Base-by-base conservation (phyloP, 257 asterid genomes). In the Hygrophila difformis region DNA sequence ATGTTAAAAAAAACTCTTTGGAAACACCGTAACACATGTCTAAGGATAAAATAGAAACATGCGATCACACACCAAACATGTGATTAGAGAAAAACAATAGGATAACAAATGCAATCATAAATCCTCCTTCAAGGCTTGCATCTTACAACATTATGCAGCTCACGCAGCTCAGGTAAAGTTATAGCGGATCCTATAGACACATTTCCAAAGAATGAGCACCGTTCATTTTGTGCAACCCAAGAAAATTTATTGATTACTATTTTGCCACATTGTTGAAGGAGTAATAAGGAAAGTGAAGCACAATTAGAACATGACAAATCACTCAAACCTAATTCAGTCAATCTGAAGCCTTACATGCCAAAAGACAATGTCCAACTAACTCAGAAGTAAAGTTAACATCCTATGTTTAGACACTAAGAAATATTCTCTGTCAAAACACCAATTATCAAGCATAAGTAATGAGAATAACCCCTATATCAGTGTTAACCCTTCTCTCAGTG, bases 171-270 rank as follows among this genome's bases (percentile, higher is more conserved):
- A 28, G 69, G 37, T 77, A 89, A 67, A 37, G 93, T 63, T 63
- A 89, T 6, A 12, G 93, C 69, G 39, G 82, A 70, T 28, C 97
- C 97, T 56, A 89, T 74, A 13, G 76, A 62, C 33, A 89, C 93
- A 60, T 89, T 89, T 28, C 97, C 96, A 53, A 77, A 53, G 82
- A 82, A 85, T 8, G 92, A 79, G 48, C 98, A 89, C 9, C 82
- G 87, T 0, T 62, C 72, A 53, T 72, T 77, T 71, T 71, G 73
- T 44, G 82, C 78, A 46, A 79, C 91, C 33, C 92, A 83, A 20
- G 94, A 56, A 61, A 85, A 89, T 54, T 89, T 96, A 61, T 89
- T 89, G 43, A 55, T 82, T 67, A 85, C 96, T 66, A 75, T n/a
- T 64, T 94, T 88, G 93, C 60, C 43, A 70, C 62, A 65, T 66